A percentile compares a stretch with the other conserved stretches of the same genome.
Conservation (phyloP, 768 basidiomycete species). For the Holtermanniella nyarrowii region DNA sequence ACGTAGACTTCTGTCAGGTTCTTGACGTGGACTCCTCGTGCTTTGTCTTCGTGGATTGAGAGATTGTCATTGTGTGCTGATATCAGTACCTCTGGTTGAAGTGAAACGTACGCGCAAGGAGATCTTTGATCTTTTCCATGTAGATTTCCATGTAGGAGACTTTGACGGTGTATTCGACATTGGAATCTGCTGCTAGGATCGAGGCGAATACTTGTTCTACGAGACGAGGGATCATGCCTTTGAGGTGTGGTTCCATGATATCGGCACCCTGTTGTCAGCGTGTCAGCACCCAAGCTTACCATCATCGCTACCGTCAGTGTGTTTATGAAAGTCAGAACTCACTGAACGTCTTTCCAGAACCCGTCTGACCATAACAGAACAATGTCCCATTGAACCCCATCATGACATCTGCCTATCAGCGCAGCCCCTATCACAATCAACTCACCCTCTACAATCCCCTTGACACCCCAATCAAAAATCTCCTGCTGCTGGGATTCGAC, state of each 20-base stretch:
- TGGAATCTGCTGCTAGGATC: conserved; percentile 87
- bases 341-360: conserved; percentile 42
- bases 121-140: conserved; percentile 86
- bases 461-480: conserved; percentile 97
- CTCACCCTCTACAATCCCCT: conserved; percentile 86
- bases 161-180: conserved; percentile 96
- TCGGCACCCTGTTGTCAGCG: conserved; percentile 66
- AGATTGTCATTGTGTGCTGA: conserved; percentile 93
- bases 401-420: conserved; percentile 66
- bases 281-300: conserved; percentile 47
- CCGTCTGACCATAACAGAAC: conserved; percentile 48
- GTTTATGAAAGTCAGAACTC: conserved; percentile 4
- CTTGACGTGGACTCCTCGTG: conserved; percentile 95
- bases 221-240: conserved; percentile 94
- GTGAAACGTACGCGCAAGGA: conserved; percentile 72
- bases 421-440: neutral
- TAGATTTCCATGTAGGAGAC: conserved; percentile 99
- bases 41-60: conserved; percentile 97
- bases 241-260: conserved; percentile 85
- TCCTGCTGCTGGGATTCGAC: conserved; percentile 82
- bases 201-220: conserved; percentile 98
- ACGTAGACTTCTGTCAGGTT: conserved; percentile 96
- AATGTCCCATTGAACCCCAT: conserved; percentile 97
- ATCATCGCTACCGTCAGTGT: conserved; percentile 67
- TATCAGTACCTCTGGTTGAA: neutral